These are phyloP conservation scores for Penicillium sp. DNA, from an alignment of 2,329 filamentous ascomycete genomes.

Conservation along the genomic window DNA sequence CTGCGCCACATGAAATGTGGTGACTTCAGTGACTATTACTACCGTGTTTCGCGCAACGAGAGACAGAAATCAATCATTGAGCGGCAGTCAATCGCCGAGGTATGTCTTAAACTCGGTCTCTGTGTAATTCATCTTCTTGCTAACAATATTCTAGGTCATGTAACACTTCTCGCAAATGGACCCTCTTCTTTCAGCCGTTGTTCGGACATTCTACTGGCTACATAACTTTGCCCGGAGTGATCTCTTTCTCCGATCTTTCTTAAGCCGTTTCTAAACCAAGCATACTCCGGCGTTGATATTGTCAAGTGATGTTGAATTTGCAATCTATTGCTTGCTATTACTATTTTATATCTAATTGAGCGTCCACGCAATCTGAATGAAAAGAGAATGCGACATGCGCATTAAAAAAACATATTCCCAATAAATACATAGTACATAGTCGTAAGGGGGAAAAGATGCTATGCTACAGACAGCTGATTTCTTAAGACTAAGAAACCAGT, in stretches of 20 bases:
- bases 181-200: background rate
- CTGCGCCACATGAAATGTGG: conserved; percentile 87
- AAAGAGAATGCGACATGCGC: conserved; percentile 4
- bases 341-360: background rate
- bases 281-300: conserved; percentile 1
- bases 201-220: background rate
- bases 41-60: conserved; percentile 76
- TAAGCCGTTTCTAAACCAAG: background rate
- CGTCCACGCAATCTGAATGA: background rate
- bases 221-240: background rate
- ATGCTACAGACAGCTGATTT: conserved; percentile 24
- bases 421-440: conserved; percentile 25
- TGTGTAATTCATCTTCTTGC: background rate
- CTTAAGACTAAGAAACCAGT: conserved; percentile 10
- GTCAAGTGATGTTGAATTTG: background rate
- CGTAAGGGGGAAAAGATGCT: conserved; percentile 21
- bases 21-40: conserved; percentile 92
- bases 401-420: conserved; percentile 16
- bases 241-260: background rate
- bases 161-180: conserved; percentile 2
- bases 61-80: conserved; percentile 86
- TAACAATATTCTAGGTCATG: conserved; percentile 20
- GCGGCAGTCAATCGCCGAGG: conserved; percentile 55
- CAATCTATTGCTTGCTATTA: background rate
- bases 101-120: conserved; percentile 25